Conservation (phyloP, 176 grass and related monocot species). For the Alloteropsis semialata region DNA sequence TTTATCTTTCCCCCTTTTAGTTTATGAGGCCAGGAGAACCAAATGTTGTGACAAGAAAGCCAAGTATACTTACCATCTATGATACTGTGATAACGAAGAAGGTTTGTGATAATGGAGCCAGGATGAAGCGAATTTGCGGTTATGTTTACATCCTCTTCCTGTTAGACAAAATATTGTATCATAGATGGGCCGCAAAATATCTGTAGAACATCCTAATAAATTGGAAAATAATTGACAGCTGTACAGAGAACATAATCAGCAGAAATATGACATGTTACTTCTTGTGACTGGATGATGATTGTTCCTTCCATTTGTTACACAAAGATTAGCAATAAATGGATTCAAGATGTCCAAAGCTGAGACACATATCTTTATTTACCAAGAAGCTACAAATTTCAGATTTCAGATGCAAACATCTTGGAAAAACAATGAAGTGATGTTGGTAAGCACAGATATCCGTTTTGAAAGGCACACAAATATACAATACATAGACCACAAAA, state of each 20-base stretch:
- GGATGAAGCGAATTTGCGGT: slow-evolving; percentile 98
- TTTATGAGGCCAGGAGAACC: background rate
- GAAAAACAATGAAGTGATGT: background rate
- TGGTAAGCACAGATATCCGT: background rate
- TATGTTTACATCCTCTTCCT: slow-evolving; percentile 86
- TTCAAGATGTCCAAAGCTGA: background rate
- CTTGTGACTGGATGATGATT: background rate
- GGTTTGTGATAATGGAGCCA: slow-evolving; percentile 87
- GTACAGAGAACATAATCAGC: background rate
- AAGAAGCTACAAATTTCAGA: background rate
- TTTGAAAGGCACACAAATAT: background rate
- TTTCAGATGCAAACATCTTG: background rate
- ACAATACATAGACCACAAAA: background rate
- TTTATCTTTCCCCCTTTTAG: background rate
- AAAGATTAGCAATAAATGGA: slow-evolving; percentile 5
- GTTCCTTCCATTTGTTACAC: background rate
- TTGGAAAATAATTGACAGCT: background rate
- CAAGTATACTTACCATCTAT: slow-evolving; percentile 67
- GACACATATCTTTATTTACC: background rate
- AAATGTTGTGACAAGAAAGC: background rate
- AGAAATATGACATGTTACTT: background rate
- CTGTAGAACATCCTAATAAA: background rate
- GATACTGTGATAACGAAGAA: slow-evolving; percentile 90
- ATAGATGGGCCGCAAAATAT: background rate
- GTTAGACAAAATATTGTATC: background rate